Evolutionary conservation across 495 filamentous ascomycete species (phyloP).

Genomic region (Penicillium goetzii): DNA sequence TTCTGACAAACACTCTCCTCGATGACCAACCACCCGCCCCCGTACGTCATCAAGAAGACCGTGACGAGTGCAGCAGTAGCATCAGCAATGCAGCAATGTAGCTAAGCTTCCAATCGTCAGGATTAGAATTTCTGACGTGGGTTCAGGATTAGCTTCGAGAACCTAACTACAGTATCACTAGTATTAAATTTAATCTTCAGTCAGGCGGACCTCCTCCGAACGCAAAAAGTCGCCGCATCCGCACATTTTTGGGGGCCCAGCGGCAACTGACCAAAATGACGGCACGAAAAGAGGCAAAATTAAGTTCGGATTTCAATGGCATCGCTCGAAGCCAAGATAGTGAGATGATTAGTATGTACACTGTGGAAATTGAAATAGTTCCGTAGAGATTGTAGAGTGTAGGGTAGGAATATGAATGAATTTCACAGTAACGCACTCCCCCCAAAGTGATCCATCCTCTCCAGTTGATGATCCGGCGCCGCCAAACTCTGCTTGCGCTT

Average conservation of each 20-base stretch:
- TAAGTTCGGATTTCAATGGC: background rate
- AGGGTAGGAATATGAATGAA: background rate
- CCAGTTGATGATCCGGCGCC: conserved; percentile 6
- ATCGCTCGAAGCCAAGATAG: background rate
- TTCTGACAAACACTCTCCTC: background rate
- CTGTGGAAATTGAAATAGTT: background rate
- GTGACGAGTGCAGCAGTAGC: background rate
- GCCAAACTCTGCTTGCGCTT: conserved; percentile 16
- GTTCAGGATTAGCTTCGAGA: background rate
- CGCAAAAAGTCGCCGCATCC: conserved; percentile 19
- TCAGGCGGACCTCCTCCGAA: background rate
- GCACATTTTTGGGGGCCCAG: conserved; percentile 15
- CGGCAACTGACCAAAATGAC: background rate
- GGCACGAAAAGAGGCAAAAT: conserved; percentile 7
- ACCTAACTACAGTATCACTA: background rate
- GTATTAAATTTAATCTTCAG: background rate
- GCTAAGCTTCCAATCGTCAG: background rate
- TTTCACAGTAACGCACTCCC: background rate
- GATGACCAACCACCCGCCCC: background rate
- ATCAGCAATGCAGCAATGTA: background rate
- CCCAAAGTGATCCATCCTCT: background rate
- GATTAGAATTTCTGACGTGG: conserved; percentile 2
- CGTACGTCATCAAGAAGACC: conserved; percentile 19
- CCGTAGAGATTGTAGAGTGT: background rate
- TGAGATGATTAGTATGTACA: background rate